phyloP scores from a whole-genome alignment of 257 asterid genomes.

The Gardenia jasminoides region DNA sequence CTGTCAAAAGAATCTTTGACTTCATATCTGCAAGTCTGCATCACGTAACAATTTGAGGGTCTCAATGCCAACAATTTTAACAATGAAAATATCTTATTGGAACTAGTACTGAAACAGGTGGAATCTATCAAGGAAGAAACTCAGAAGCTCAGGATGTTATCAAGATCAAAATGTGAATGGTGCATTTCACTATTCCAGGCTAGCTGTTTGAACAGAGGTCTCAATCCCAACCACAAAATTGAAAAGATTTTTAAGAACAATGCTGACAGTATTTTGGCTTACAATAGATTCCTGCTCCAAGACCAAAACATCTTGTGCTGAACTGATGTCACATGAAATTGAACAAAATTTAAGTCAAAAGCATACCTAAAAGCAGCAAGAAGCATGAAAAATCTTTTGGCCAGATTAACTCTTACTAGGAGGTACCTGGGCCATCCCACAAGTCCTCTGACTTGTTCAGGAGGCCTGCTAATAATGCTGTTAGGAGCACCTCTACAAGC shows the following conservation, averaged over 20 bases:
- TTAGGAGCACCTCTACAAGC: too few relatives aligned
- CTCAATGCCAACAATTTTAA: slow-evolving; percentile 6
- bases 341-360: too few relatives aligned
- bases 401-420: neutral
- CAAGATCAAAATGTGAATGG: neutral
- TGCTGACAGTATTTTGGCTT: neutral
- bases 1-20: neutral
- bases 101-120: neutral
- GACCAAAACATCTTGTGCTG: neutral
- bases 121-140: neutral
- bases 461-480: too few relatives aligned
- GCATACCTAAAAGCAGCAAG: neutral
- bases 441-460: neutral
- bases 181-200: neutral
- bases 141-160: too few relatives aligned
- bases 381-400: neutral
- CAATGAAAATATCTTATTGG: neutral
- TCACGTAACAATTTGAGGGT: slow-evolving; percentile 3
- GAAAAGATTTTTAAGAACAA: neutral
- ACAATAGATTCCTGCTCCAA: neutral
- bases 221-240: neutral
- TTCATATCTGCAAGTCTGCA: neutral
- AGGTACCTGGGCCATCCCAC: neutral
- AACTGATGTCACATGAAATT: neutral
- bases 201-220: neutral